A percentile compares a stretch with the other conserved stretches of the same genome.
phyloP scores from a whole-genome alignment of 371 early-diverging fungal species.

The Apophysomyces trapeziformis region DNA sequence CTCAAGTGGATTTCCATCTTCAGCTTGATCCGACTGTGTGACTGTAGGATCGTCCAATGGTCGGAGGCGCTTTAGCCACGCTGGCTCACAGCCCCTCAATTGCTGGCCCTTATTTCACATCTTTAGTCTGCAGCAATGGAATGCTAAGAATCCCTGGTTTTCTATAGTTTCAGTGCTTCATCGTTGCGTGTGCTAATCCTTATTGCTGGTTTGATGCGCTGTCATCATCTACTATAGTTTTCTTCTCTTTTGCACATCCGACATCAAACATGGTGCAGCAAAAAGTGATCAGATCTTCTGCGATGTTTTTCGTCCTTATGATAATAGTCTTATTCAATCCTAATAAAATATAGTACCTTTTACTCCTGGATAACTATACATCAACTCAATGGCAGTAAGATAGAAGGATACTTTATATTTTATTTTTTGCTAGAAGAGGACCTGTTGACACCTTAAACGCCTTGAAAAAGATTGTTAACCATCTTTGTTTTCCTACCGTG shows the following conservation, averaged over 20 bases:
- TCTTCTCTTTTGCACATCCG: not conserved
- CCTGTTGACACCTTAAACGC: too few relatives aligned
- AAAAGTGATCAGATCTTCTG: too few relatives aligned
- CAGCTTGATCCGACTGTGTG: not conserved
- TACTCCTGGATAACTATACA: too few relatives aligned
- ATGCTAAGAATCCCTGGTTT: not conserved
- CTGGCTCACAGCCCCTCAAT: not conserved
- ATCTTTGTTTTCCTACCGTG: too few relatives aligned
- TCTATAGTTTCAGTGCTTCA: not conserved
- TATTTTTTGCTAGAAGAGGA: too few relatives aligned
- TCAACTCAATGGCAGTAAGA: too few relatives aligned
- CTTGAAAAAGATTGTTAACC: too few relatives aligned
- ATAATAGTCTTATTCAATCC: too few relatives aligned
- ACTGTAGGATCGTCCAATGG: slow-evolving; percentile 1
- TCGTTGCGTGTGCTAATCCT: not conserved
- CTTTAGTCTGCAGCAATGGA: not conserved
- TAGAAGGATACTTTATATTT: too few relatives aligned
- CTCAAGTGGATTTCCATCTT: not conserved
- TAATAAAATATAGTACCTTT: too few relatives aligned
- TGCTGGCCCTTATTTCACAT: not conserved
- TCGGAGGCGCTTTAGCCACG: not conserved
- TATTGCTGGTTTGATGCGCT: not conserved
- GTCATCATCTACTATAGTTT: not conserved
- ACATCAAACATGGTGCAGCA: too few relatives aligned
- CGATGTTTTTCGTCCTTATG: too few relatives aligned